Evolutionary conservation across 352 stramenopile species (phyloP).

Genomic region (Discostella stelligera): DNA sequence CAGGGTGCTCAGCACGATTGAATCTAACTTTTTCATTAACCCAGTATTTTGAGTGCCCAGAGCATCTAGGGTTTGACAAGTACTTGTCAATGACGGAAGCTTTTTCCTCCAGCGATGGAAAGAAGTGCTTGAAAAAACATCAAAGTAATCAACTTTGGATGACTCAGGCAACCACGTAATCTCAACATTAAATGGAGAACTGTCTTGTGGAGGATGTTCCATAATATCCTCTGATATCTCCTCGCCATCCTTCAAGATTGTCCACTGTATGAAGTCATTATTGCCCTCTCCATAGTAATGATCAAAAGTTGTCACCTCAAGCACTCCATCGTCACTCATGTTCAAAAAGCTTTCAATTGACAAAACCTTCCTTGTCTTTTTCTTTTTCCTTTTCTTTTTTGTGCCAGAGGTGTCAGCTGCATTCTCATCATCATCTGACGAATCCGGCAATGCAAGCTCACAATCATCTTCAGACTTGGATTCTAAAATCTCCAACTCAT

Average conservation of each 20-base stretch:
- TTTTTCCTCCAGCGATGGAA: too few species aligned
- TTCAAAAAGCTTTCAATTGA: neutral
- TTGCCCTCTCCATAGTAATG: too few species aligned
- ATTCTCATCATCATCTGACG: neutral
- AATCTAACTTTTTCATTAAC: neutral
- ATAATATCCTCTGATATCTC: too few species aligned
- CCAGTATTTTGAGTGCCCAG: neutral
- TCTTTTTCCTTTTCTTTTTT: neutral
- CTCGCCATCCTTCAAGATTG: too few species aligned
- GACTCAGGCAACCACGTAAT: too few species aligned
- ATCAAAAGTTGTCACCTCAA: neutral
- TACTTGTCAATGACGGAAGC: neutral
- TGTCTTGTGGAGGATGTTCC: too few species aligned
- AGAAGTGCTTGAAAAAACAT: too few species aligned
- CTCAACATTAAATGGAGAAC: too few species aligned
- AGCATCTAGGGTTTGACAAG: neutral
- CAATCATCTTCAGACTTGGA: neutral
- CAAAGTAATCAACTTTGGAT: too few species aligned
- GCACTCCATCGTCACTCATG: neutral
- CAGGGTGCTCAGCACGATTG: neutral
- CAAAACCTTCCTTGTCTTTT: neutral
- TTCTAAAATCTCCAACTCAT: neutral
- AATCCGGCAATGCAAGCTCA: neutral
- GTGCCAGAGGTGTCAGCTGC: neutral
- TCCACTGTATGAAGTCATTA: too few species aligned